Conservation (phyloP, 2,329 filamentous ascomycete genomes). For the Stachybotrys elegans region DNA sequence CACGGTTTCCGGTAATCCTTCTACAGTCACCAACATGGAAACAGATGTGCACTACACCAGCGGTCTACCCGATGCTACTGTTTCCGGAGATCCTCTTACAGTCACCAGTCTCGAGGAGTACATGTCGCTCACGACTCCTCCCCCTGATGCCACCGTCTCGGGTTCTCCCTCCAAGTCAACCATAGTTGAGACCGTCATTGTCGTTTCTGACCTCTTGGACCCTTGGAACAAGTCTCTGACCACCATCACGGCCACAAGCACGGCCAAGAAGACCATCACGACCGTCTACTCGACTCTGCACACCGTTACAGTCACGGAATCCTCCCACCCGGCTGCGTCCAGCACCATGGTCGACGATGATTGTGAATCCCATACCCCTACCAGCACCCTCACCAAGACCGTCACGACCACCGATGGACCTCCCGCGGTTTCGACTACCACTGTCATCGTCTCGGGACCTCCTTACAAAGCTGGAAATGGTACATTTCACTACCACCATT, state of each 20-base stretch:
- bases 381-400: constrained; percentile 23
- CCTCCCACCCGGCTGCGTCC: neutral
- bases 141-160: neutral
- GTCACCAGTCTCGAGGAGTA: neutral
- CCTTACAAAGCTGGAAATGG: constrained; percentile 25
- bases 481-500: constrained; percentile 15
- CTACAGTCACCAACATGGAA: constrained; percentile 20
- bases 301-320: constrained; percentile 17
- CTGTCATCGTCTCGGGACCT: constrained; percentile 20
- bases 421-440: constrained; percentile 23
- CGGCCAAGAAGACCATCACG: constrained; percentile 19
- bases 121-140: constrained; percentile 13
- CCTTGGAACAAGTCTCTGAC: constrained; percentile 11
- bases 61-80: constrained; percentile 14
- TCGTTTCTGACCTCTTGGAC: constrained; percentile 24
- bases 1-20: constrained; percentile 17
- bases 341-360: constrained; percentile 18
- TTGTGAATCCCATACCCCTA: constrained; percentile 14
- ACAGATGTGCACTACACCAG: constrained; percentile 16
- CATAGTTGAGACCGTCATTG: constrained; percentile 15
- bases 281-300: constrained; percentile 12
- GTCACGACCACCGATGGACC: constrained; percentile 25
- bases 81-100: constrained; percentile 11
- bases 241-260: constrained; percentile 20
- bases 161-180: neutral